A percentile compares a stretch with the other conserved stretches of the same genome.
Evolutionary conservation across 1,284 basidiomycete species (phyloP).

Genomic region (Boletus calvinii): DNA sequence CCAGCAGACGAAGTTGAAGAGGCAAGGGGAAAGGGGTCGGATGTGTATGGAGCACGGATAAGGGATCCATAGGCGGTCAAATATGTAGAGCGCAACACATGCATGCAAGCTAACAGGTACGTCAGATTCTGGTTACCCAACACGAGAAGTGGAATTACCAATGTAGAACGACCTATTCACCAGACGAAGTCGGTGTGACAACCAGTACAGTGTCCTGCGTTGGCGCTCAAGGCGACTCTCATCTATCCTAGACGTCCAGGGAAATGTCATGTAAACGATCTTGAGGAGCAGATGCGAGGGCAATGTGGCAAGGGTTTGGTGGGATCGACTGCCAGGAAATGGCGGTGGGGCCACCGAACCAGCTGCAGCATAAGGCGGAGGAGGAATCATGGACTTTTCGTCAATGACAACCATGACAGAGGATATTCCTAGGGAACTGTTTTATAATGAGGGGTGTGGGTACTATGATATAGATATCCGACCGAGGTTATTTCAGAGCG

Average conservation of each 20-base stretch:
- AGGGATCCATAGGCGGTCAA: conserved; percentile 61
- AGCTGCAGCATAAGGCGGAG: conserved; percentile 42
- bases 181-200: conserved; percentile 58
- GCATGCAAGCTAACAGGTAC: conserved; percentile 61
- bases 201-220: conserved; percentile 66
- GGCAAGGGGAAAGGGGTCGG: conserved; percentile 68
- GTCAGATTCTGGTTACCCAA: conserved; percentile 12
- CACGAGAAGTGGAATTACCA: conserved; percentile 39
- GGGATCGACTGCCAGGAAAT: conserved; percentile 28
- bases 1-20: conserved; percentile 31
- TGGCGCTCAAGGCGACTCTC: conserved; percentile 48
- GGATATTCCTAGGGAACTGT: not conserved
- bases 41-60: conserved; percentile 64
- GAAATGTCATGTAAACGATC: conserved; percentile 62
- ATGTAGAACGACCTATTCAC: conserved; percentile 65
- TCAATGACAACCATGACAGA: conserved; percentile 48
- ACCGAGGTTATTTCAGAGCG: not conserved
- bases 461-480: not conserved
- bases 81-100: conserved; percentile 71
- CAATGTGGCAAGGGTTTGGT: conserved; percentile 38
- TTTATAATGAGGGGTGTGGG: conserved; percentile 6
- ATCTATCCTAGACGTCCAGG: conserved; percentile 39
- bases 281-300: conserved; percentile 60
- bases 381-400: conserved; percentile 44
- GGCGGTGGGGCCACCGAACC: conserved; percentile 34